Base-by-base conservation (phyloP, 495 filamentous ascomycete species). In the Cenococcum geophilum region DNA sequence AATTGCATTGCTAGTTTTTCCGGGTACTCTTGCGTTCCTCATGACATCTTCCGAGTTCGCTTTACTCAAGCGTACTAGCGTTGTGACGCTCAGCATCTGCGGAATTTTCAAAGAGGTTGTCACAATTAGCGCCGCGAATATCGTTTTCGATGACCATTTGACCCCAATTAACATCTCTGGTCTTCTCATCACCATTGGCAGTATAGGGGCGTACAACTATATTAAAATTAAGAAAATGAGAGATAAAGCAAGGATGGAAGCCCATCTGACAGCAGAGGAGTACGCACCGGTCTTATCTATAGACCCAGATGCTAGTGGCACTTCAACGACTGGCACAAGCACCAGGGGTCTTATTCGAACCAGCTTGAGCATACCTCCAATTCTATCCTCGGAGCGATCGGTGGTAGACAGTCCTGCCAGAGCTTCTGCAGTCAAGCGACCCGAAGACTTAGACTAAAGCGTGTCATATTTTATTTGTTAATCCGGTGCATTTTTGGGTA, bases 21-120 rank as follows among this genome's bases (percentile, higher is more conserved):
- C 95, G 0, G 95, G 95, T 5, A 75, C 83, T 12, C 86, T 99
- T 27, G 95, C 95, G 3, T 99, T 99, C 69, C 80, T 91, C 52
- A 99, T 99, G 95, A 96, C 93, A 35, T 82, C 90, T 0, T 90
- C 89, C 49, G 95, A 99, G 75, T 99, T 97, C 68, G 92, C 95
- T 35, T 80, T 99, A 32, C 80, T 99, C 47, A 86, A 97, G 78
- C 90, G 95, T 35, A 97, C 92, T 4, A 91, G 87, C 5, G 95
- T 99, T 55, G 95, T 99, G 51, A 97, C 95, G 0, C 80, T 99
- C 52, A 91, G 87, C 54, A 97, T 99, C 58, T 95, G 91, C 64
- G 95, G 95, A 51, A 99, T 97, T 55, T 97, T 99, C 79, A 99
- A 99, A 74, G 95, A 99, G 75, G 95, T 96, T 11, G 86, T 99